Conservation (phyloP, 805 yeast species). For the Brettanomyces naardenensis region DNA sequence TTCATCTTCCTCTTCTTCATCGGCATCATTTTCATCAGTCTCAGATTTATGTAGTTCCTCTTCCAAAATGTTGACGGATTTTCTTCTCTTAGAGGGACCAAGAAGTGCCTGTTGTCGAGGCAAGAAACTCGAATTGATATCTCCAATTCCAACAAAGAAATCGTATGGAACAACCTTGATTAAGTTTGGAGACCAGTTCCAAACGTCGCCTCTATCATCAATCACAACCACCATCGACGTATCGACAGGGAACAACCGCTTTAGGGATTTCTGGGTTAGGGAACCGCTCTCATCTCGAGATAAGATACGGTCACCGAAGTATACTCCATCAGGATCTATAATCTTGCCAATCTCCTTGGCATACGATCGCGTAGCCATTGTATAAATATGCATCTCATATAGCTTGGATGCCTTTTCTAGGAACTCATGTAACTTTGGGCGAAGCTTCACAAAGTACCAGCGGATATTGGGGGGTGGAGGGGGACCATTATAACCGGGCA, state of each 20-base stretch:
- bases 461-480: constrained; percentile 52
- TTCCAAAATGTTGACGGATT: constrained; percentile 49
- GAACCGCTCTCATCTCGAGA: constrained; percentile 95
- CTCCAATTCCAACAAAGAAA: constrained; percentile 95
- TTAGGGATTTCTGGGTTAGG: constrained; percentile 78
- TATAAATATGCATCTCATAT: constrained; percentile 90
- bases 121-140: constrained; percentile 84
- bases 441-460: constrained; percentile 86
- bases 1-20: constrained; percentile 19
- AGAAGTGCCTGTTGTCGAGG: constrained; percentile 61
- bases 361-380: constrained; percentile 96
- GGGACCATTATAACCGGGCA: constrained; percentile 54
- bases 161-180: constrained; percentile 93
- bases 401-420: constrained; percentile 51
- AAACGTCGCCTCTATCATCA: constrained; percentile 97
- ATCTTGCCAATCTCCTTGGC: constrained; percentile 84
- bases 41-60: constrained; percentile 28
- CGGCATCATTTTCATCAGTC: constrained; percentile 9
- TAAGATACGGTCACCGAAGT: constrained; percentile 85
- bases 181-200: constrained; percentile 94
- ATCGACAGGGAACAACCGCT: constrained; percentile 88
- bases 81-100: constrained; percentile 59
- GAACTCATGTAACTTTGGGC: constrained; percentile 82
- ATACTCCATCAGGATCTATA: constrained; percentile 81
- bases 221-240: constrained; percentile 94